These are phyloP conservation scores for Kodamaea fungicola DNA, from an alignment of 1,139 yeast species.

Conservation along the genomic window DNA sequence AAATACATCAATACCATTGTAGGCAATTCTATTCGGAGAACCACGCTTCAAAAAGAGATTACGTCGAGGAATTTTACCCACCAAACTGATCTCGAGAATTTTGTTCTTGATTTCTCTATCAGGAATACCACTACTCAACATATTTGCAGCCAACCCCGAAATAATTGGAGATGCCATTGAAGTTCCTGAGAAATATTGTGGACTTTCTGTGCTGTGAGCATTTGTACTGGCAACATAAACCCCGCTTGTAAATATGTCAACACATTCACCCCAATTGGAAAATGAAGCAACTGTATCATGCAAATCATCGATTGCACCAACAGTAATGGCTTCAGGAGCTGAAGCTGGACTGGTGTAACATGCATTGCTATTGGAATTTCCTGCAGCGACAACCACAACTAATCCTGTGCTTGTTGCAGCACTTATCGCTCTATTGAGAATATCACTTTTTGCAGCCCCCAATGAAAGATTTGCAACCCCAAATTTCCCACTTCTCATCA, in stretches of 20 bases:
- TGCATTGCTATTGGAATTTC: conserved; percentile 74
- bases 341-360: conserved; percentile 82
- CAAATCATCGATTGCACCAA: conserved; percentile 81
- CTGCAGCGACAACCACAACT: conserved; percentile 85
- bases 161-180: conserved; percentile 86
- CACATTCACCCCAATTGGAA: conserved; percentile 87
- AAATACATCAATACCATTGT: conserved; percentile 22
- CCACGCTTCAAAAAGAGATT: conserved; percentile 27
- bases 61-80: conserved; percentile 32
- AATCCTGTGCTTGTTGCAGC: conserved; percentile 71
- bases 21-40: conserved; percentile 41
- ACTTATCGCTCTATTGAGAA: conserved; percentile 68
- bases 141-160: conserved; percentile 67
- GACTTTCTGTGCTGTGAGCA: conserved; percentile 17
- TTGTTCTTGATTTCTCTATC: conserved; percentile 35
- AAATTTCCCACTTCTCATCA: conserved; percentile 33
- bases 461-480: conserved; percentile 80
- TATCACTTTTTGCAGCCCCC: conserved; percentile 64
- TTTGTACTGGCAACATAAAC: conserved; percentile 54
- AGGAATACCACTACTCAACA: conserved; percentile 55
- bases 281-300: conserved; percentile 68
- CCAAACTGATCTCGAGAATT: conserved; percentile 35
- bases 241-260: conserved; percentile 81
- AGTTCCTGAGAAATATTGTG: conserved; percentile 67
- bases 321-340: conserved; percentile 67